Evolutionary conservation across 106 monocot genomes (phyloP), one percentile per base, ranked within the genome.

Genomic region (Agapanthus africanus): DNA sequence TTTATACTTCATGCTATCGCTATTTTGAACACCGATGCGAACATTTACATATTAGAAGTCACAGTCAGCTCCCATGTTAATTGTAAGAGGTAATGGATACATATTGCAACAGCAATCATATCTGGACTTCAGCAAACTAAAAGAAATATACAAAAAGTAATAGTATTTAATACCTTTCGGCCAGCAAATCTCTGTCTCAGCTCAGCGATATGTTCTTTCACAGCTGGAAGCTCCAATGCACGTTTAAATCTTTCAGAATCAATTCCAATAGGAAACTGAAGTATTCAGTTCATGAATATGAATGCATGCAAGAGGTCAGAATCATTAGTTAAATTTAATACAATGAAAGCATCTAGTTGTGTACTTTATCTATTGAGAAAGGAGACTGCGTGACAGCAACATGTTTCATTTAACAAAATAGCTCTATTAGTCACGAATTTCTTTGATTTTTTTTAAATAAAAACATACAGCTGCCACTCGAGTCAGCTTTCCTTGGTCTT

Each of bases 211-310:
- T 88, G 91, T 11, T 84, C 87, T 68, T 86, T 88, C 40, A 95
- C 95, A 74, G 83, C 79, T 76, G 95, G 82, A 83, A 86, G 73
- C 37, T 95, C 88, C 63, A 95, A 79, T 31, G 95, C 91, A 69
- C 95, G 76, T 52, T 81, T 91, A 80, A 95, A 95, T 50, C 95
- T 81, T 32, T 79, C 91, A 78, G 86, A 88, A 66, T 91, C 91
- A 71, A 95, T 91, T 54, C 91, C 95, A 68, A 91, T 91, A 40
- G 95, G 95, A 88, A 95, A 95, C 95, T 95, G 83, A 44, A 32
- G 31, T 42, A 40, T 42, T 13, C 54, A 61, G 42, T 33, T 30
- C 16, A 61, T 38, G 59, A 62, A 60, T 11, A 62, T 33, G 28
- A 61, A 68, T 44, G 63, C 37, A 63, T 37, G 1, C 31, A 62